These are phyloP conservation scores for Plasmodium gallinaceum DNA, from an alignment of 169 alveolate genomes.

Conservation along the genomic window DNA sequence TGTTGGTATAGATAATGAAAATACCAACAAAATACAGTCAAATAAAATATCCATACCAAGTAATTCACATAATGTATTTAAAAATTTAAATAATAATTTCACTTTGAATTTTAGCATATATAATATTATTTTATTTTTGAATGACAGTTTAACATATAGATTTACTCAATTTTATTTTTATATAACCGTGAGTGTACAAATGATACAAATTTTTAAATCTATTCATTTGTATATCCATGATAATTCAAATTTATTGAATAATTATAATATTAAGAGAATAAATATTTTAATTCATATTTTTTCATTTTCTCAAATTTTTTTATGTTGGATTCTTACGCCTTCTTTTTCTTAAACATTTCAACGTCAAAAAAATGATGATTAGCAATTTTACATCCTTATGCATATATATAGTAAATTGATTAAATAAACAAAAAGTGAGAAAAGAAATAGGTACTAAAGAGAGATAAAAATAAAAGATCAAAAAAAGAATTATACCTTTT, in stretches of 20 bases:
- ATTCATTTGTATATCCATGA: slow-evolving; percentile 60
- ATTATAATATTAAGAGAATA: slow-evolving; percentile 33
- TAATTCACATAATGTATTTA: slow-evolving; percentile 39
- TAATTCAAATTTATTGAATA: slow-evolving; percentile 38
- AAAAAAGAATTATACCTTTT: too few species aligned
- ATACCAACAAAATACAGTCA: neutral
- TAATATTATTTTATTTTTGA: slow-evolving; percentile 26
- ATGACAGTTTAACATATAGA: slow-evolving; percentile 24
- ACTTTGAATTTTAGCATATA: slow-evolving; percentile 22
- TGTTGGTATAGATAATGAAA: slow-evolving; percentile 2
- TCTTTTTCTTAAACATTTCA: slow-evolving; percentile 19
- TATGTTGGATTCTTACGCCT: slow-evolving; percentile 72
- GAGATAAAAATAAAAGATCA: too few species aligned
- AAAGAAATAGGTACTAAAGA: too few species aligned
- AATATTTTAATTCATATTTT: slow-evolving; percentile 34
- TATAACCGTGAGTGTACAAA: slow-evolving; percentile 40
- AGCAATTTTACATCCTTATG: neutral
- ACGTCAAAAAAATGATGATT: neutral
- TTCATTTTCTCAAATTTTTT: slow-evolving; percentile 54
- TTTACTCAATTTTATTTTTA: slow-evolving; percentile 57
- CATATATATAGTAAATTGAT: neutral
- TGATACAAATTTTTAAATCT: slow-evolving; percentile 63
- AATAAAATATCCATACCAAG: neutral
- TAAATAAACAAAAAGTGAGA: too few species aligned
- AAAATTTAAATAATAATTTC: slow-evolving; percentile 15